Evolutionary conservation across 140 eudicot species (phyloP).

Genomic region (Eryngium alpinum): DNA sequence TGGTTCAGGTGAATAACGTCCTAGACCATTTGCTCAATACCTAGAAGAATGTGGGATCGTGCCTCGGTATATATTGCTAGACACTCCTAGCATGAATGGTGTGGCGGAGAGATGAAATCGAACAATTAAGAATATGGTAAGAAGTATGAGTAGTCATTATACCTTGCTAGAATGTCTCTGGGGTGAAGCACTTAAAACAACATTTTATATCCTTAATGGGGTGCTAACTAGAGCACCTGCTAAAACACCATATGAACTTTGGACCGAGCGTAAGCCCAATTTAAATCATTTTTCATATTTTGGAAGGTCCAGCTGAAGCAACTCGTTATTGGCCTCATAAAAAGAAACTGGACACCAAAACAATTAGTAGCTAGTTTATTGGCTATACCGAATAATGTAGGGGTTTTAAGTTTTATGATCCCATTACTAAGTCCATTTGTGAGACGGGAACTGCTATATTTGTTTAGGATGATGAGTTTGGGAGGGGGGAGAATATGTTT

Average conservation of each 20-base stretch:
- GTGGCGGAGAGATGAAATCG: constrained; percentile 1
- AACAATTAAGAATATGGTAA: no score
- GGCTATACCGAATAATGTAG: background rate
- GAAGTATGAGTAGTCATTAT: no score
- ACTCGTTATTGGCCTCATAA: background rate
- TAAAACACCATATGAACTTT: background rate
- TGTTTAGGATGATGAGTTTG: no score
- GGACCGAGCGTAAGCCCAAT: background rate
- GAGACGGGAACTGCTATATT: no score
- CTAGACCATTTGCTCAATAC: background rate
- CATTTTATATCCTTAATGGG: background rate
- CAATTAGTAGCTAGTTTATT: background rate
- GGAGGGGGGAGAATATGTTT: no score
- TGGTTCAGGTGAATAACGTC: background rate
- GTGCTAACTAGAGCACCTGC: background rate
- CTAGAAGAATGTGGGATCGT: background rate
- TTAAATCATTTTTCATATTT: background rate
- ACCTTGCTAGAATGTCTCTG: background rate
- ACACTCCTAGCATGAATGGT: no score
- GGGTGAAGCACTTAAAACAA: background rate
- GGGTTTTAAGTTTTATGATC: background rate
- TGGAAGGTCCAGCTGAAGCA: background rate
- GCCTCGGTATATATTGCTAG: no score
- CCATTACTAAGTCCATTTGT: no score
- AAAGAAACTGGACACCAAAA: background rate